Evolutionary conservation across 108 stramenopile species (phyloP).

Genomic region (Seminavis robusta): DNA sequence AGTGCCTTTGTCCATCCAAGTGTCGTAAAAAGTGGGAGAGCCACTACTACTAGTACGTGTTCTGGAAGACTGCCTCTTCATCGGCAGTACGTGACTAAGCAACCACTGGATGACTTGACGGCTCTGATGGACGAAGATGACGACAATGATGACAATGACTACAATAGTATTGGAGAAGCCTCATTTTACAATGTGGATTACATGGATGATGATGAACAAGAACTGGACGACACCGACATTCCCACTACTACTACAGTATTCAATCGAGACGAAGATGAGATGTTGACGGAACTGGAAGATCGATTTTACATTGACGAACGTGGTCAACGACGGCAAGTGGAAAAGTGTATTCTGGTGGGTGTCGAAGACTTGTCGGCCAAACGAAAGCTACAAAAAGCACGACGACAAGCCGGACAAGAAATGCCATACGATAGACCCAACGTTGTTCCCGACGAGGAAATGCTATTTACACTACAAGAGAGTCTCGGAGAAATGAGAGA

Average conservation of each 20-base stretch:
- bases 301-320: slow-evolving; percentile 60
- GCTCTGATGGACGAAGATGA: too few relatives aligned
- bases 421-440: neutral
- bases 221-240: slow-evolving; percentile 9
- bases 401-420: slow-evolving; percentile 15
- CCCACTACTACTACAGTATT: slow-evolving; percentile 17
- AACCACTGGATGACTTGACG: too few relatives aligned
- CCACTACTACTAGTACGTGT: too few relatives aligned
- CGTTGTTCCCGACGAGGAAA: slow-evolving; percentile 12
- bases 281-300: slow-evolving; percentile 77
- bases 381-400: slow-evolving; percentile 27
- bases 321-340: slow-evolving; percentile 43
- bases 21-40: too few relatives aligned
- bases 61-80: too few relatives aligned
- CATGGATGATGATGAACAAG: slow-evolving; percentile 13
- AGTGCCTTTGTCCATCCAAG: too few relatives aligned
- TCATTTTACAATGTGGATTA: slow-evolving; percentile 23
- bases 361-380: slow-evolving; percentile 63
- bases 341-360: slow-evolving; percentile 76
- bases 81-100: too few relatives aligned
- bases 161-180: neutral
- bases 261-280: slow-evolving; percentile 61
- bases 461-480: slow-evolving; percentile 83
- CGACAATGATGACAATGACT: neutral
- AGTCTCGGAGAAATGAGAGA: slow-evolving; percentile 93